phyloP scores from a whole-genome alignment of 1,139 yeast genomes.

The Lodderomyces beijingensis region DNA sequence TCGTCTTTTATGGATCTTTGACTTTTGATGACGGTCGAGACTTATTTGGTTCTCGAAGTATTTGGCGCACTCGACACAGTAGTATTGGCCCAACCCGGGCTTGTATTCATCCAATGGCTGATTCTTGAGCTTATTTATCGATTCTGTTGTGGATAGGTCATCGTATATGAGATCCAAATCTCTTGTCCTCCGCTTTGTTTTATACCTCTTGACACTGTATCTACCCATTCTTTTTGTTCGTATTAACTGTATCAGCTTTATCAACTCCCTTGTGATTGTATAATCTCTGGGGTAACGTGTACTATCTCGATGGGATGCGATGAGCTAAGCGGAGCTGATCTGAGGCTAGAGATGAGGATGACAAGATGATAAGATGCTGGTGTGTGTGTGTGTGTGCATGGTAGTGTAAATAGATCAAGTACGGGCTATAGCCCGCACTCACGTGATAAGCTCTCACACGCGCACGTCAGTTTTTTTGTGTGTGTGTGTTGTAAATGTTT shows the following conservation, averaged over 20 bases:
- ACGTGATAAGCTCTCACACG: no score
- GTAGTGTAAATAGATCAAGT: no score
- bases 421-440: no score
- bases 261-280: no score
- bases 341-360: no score
- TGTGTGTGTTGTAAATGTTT: no score
- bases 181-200: slow-evolving; percentile 78
- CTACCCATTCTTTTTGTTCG: slow-evolving; percentile 63
- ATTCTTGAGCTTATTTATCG: slow-evolving; percentile 60
- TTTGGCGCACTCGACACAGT: slow-evolving; percentile 91
- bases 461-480: no score
- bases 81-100: slow-evolving; percentile 92
- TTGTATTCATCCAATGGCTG: slow-evolving; percentile 86
- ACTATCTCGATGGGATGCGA: no score
- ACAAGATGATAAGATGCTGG: no score
- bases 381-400: no score
- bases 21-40: slow-evolving; percentile 64
- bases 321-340: no score
- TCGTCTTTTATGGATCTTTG: slow-evolving; percentile 83
- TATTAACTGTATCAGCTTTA: not conserved
- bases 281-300: no score
- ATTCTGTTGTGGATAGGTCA: slow-evolving; percentile 63
- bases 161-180: slow-evolving; percentile 80
- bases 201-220: slow-evolving; percentile 69
- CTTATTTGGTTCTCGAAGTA: slow-evolving; percentile 80